Conservation (phyloP, 768 basidiomycete genomes). For the Tulasnella calospora region DNA sequence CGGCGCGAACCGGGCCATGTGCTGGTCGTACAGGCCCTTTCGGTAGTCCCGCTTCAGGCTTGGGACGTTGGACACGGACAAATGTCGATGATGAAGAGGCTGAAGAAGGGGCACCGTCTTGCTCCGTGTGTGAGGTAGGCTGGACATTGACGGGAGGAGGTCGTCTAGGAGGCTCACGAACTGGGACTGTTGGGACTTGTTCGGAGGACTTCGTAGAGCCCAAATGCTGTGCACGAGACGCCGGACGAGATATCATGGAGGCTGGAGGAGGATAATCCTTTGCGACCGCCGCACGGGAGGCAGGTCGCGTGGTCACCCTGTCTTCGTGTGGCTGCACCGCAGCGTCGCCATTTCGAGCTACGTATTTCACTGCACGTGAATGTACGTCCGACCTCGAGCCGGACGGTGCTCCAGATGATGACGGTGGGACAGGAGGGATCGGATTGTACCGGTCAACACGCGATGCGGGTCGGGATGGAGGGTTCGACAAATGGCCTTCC, state of each 20-base stretch:
- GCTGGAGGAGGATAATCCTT: not conserved
- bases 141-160: not conserved
- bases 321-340: not conserved
- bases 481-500: not conserved
- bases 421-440: not conserved
- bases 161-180: not conserved
- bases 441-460: not conserved
- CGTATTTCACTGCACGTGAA: not conserved
- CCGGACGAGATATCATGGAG: not conserved
- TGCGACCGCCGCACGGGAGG: not conserved
- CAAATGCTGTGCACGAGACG: conserved; percentile 15
- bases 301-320: not conserved
- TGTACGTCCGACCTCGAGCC: not conserved
- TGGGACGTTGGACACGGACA: not conserved
- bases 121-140: not conserved
- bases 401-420: conserved; percentile 5
- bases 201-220: not conserved
- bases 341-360: not conserved
- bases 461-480: not conserved
- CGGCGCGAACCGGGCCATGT: not conserved
- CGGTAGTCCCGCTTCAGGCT: not conserved
- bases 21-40: not conserved
- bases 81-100: not conserved
- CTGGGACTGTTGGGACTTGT: not conserved
- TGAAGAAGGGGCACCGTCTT: not conserved